Conservation (phyloP, 805 yeast species). For the Candida stauntonica region DNA sequence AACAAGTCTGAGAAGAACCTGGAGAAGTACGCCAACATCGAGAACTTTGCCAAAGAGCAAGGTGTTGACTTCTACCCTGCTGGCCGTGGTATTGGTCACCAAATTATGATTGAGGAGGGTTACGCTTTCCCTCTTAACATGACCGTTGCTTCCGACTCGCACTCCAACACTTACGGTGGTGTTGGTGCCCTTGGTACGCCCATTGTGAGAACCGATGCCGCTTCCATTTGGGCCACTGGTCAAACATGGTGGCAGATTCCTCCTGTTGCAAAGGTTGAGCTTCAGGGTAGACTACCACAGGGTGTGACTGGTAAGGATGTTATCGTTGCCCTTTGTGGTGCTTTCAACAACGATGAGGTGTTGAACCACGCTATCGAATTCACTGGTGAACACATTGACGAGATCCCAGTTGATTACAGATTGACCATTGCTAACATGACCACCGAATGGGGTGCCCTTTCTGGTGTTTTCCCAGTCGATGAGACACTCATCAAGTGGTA, state of each 20-base stretch:
- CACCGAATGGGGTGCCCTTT: constrained; percentile 97
- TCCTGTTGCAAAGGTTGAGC: constrained; percentile 92
- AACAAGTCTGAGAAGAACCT: constrained; percentile 86
- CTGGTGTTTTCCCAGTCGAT: constrained; percentile 98
- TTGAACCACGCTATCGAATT: constrained; percentile 92
- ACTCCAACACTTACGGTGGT: constrained; percentile 97
- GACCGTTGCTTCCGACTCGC: constrained; percentile 97
- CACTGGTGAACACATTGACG: constrained; percentile 72
- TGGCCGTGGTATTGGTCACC: constrained; percentile 99
- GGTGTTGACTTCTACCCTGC: constrained; percentile 98
- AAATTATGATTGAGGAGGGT: constrained; percentile 98
- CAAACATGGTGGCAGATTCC: constrained; percentile 99
- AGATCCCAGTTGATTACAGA: constrained; percentile 74
- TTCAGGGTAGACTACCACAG: constrained; percentile 71
- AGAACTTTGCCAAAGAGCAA: constrained; percentile 82
- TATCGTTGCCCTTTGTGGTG: constrained; percentile 92
- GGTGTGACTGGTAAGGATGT: constrained; percentile 97
- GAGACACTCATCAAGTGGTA: constrained; percentile 74
- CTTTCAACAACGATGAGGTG: constrained; percentile 88
- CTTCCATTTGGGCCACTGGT: constrained; percentile 99
- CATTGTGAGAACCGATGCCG: constrained; percentile 97
- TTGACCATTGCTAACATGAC: constrained; percentile 96
- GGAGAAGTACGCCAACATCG: constrained; percentile 82
- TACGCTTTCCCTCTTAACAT: constrained; percentile 92
- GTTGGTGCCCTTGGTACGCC: constrained; percentile 95